phyloP scores from a whole-genome alignment of 1,139 yeast species.

The Oligophagozyma castellii region DNA sequence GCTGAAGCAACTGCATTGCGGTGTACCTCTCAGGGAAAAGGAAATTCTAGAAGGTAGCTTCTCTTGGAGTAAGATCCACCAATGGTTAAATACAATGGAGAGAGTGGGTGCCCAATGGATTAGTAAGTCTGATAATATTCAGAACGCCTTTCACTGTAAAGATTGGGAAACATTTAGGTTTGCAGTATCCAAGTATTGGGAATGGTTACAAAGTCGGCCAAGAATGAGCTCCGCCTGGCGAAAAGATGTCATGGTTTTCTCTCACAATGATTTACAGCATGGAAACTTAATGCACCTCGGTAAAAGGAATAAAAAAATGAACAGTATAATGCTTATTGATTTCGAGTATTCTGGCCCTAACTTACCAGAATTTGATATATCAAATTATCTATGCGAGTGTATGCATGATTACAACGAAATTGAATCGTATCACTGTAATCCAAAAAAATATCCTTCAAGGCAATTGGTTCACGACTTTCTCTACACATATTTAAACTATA shows the following conservation, averaged over 20 bases:
- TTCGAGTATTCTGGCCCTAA: conserved; percentile 92
- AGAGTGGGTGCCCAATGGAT: conserved; percentile 20
- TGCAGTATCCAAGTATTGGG: conserved; percentile 36
- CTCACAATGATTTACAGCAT: conserved; percentile 92
- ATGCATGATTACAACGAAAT: conserved; percentile 69
- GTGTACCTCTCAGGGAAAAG: conserved; percentile 41
- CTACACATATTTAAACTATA: conserved; percentile 42
- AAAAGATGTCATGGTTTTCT: conserved; percentile 45
- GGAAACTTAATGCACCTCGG: conserved; percentile 57
- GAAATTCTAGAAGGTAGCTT: conserved; percentile 46
- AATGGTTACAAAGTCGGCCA: conserved; percentile 49
- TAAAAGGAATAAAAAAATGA: conserved; percentile 39
- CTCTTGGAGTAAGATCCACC: conserved; percentile 53
- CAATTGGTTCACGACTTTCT: conserved; percentile 56
- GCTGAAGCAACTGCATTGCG: conserved; percentile 82
- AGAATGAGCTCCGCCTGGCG: too few relatives aligned
- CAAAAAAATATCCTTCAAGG: conserved; percentile 46
- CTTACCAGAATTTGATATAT: conserved; percentile 74
- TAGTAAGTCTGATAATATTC: conserved; percentile 21
- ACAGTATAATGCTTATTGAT: conserved; percentile 71
- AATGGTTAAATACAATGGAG: conserved; percentile 56
- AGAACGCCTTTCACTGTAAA: conserved; percentile 34
- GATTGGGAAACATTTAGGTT: conserved; percentile 36
- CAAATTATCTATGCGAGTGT: conserved; percentile 87
- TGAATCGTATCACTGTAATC: conserved; percentile 47